Percentiles rank a stretch among this genome's conserved stretches.
phyloP scores from a whole-genome alignment of 2,329 filamentous ascomycete genomes.

The Fusarium abutilonis region DNA sequence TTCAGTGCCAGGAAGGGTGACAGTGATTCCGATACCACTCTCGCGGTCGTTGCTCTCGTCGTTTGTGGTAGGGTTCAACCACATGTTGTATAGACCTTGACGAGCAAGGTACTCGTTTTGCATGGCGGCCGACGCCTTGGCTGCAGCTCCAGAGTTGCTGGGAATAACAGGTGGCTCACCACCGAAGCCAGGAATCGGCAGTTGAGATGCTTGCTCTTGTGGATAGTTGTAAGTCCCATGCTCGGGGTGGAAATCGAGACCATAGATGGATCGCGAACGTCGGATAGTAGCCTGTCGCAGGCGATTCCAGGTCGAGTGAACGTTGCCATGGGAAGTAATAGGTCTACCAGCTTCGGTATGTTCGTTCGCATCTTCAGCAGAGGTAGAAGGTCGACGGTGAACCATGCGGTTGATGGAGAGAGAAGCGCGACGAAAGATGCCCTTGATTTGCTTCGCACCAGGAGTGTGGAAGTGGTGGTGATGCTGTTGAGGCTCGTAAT shows the following conservation, averaged over 20 bases:
- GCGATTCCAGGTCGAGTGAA: conserved; percentile 58
- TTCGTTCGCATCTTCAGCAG: conserved; percentile 45
- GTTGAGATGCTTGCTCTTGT: conserved; percentile 45
- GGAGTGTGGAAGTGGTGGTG: conserved; percentile 43
- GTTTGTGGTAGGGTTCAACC: conserved; percentile 52
- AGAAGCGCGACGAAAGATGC: conserved; percentile 65
- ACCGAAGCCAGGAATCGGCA: conserved; percentile 61
- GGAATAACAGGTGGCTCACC: conserved; percentile 70
- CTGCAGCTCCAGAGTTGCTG: conserved; percentile 66
- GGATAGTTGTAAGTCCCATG: conserved; percentile 39
- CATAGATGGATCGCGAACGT: conserved; percentile 58
- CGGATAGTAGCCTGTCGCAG: conserved; percentile 63
- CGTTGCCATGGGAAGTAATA: conserved; percentile 57
- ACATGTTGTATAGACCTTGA: conserved; percentile 53
- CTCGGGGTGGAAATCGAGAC: conserved; percentile 50
- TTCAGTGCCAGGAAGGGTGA: conserved; percentile 57
- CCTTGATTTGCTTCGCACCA: conserved; percentile 54
- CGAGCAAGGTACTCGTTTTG: conserved; percentile 62
- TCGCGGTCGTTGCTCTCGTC: conserved; percentile 67
- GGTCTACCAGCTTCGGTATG: conserved; percentile 47
- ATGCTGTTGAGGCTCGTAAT: conserved; percentile 43
- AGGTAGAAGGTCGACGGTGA: conserved; percentile 58
- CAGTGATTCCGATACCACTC: conserved; percentile 70
- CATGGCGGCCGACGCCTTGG: conserved; percentile 68
- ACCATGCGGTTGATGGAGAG: conserved; percentile 64